Conservation (phyloP, 2,329 filamentous ascomycete species). For the Diaporthe citriasiana region DNA sequence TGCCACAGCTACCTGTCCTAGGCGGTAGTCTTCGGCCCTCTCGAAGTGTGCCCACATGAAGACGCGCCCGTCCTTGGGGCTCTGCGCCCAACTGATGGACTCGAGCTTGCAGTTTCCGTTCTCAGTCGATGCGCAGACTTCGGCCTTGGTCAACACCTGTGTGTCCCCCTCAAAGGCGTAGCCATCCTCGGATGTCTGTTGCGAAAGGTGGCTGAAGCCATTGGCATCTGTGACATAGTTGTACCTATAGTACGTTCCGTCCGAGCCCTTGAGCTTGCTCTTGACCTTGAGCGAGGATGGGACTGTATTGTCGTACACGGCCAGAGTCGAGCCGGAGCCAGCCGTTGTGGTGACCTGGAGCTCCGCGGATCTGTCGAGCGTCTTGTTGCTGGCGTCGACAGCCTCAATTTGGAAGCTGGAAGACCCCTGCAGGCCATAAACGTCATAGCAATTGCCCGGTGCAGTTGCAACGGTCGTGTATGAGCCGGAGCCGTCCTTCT, state of each 20-base stretch:
- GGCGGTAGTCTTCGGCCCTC: not conserved
- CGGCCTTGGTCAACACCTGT: constrained; percentile 5
- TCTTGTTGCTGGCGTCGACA: constrained; percentile 5
- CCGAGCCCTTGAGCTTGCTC: constrained; percentile 4
- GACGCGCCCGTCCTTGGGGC: not conserved
- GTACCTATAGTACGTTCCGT: constrained; percentile 9
- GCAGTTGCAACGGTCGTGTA: constrained; percentile 4
- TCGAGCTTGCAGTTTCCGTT: constrained; percentile 21
- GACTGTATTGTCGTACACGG: constrained; percentile 1
- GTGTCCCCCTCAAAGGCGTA: not conserved
- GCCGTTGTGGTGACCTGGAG: not conserved
- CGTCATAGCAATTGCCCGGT: constrained; percentile 9
- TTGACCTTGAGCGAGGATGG: constrained; percentile 21
- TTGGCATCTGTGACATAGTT: not conserved
- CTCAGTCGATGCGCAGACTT: constrained; percentile 3
- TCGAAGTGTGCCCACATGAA: constrained; percentile 26
- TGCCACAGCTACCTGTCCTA: constrained; percentile 16
- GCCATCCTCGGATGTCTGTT: constrained; percentile 15
- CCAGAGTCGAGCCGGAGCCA: not conserved
- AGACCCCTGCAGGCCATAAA: constrained; percentile 2
- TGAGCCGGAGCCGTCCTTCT: not conserved
- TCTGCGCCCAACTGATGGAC: constrained; percentile 18
- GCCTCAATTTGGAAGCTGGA: constrained; percentile 17
- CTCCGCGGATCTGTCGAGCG: not conserved
- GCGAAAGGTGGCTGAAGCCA: constrained; percentile 18